These are phyloP conservation scores for Limonium bicolor DNA, from an alignment of 148 eudicot species.

Conservation along the genomic window DNA sequence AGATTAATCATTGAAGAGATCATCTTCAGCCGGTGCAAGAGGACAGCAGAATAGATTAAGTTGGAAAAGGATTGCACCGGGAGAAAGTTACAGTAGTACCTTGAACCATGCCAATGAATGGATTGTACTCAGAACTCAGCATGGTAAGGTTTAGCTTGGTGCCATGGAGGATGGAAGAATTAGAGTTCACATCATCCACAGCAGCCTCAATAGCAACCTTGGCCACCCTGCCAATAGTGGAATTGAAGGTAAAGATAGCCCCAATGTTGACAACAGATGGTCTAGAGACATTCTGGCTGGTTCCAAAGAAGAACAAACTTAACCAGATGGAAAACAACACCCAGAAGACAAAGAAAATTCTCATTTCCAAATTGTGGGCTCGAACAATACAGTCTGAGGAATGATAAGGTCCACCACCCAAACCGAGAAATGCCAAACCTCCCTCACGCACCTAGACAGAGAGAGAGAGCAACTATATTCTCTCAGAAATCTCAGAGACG, in stretches of 20 bases:
- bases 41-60: not conserved
- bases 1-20: not conserved
- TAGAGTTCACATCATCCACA: constrained; percentile 66
- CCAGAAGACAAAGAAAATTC: too few species aligned
- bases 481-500: too few species aligned
- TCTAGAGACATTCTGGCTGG: constrained; percentile 30
- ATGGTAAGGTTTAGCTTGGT: constrained; percentile 38
- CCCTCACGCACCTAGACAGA: too few species aligned
- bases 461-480: too few species aligned
- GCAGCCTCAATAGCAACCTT: constrained; percentile 79
- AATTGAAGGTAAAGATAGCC: constrained; percentile 69
- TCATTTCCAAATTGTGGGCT: too few species aligned
- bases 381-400: too few species aligned
- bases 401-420: too few species aligned
- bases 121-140: constrained; percentile 61
- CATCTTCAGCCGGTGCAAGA: not conserved
- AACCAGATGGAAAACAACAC: constrained; percentile 2
- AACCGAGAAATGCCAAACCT: too few species aligned
- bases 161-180: constrained; percentile 40
- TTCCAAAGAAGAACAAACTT: constrained; percentile 18
- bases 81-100: constrained; percentile 34
- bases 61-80: not conserved
- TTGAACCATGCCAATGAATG: constrained; percentile 81
- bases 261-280: constrained; percentile 73
- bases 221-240: constrained; percentile 82